These are phyloP conservation scores for Daldinia sp. DNA, from an alignment of 2,329 filamentous ascomycete species.

Conservation along the genomic window DNA sequence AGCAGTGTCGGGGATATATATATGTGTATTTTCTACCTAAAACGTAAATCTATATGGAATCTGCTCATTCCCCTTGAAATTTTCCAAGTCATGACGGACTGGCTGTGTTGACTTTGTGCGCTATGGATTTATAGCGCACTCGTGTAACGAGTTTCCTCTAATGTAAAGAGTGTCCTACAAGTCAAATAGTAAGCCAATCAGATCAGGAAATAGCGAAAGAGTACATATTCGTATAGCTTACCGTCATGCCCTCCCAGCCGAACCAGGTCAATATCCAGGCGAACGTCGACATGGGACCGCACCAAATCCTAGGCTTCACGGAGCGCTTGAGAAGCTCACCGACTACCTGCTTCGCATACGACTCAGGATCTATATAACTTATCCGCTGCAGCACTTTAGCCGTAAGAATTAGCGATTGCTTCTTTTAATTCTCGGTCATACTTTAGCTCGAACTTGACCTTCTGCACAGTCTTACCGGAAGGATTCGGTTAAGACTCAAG, in stretches of 20 bases:
- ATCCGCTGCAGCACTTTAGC: background rate
- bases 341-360: slow-evolving; percentile 44
- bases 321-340: slow-evolving; percentile 35
- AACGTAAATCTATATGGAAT: too few relatives aligned
- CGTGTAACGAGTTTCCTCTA: slow-evolving; percentile 25
- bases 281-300: slow-evolving; percentile 38
- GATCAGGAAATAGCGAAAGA: background rate
- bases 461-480: background rate
- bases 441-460: background rate
- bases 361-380: slow-evolving; percentile 28
- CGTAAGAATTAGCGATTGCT: background rate
- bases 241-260: slow-evolving; percentile 47
- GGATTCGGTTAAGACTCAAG: background rate
- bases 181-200: slow-evolving; percentile 1
- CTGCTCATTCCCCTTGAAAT: too few relatives aligned
- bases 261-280: slow-evolving; percentile 47
- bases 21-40: too few relatives aligned
- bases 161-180: slow-evolving; percentile 34
- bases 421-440: background rate
- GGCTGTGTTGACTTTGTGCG: background rate
- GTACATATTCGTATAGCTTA: slow-evolving; percentile 19
- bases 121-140: slow-evolving; percentile 9
- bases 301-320: slow-evolving; percentile 46
- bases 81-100: background rate
- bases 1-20: background rate